Conservation (phyloP, 148 eudicot species). For the Persicaria tinctoria region DNA sequence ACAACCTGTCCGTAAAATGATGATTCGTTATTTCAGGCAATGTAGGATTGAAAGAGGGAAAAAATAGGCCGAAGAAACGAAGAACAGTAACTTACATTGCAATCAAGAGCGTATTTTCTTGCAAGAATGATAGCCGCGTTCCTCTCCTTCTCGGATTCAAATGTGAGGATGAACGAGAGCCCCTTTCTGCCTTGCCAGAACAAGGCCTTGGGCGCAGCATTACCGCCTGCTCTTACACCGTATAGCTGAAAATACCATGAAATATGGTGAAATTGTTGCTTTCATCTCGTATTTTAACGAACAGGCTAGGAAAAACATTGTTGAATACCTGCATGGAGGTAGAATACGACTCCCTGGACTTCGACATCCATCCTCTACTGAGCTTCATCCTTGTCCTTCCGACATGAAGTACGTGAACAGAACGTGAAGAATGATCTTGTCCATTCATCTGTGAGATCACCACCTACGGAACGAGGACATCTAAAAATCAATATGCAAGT, state of each 20-base stretch:
- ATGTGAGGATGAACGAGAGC: conserved; percentile 65
- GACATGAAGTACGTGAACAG: conserved; percentile 67
- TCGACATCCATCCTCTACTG: conserved; percentile 90
- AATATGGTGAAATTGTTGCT: not conserved
- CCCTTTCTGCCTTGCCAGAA: conserved; percentile 95
- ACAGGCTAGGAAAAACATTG: not conserved
- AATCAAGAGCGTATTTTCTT: conserved; percentile 71
- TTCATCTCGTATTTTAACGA: too few species aligned
- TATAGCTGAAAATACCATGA: conserved; percentile 28
- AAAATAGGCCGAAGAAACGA: not conserved
- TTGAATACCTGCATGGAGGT: conserved; percentile 71
- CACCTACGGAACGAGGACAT: conserved; percentile 32
- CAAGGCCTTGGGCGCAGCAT: conserved; percentile 83
- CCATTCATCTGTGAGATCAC: conserved; percentile 94
- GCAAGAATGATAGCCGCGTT: conserved; percentile 75
- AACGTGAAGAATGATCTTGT: conserved; percentile 82
- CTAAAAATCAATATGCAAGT: not conserved
- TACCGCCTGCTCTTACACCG: conserved; percentile 92
- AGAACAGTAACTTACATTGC: conserved; percentile 46
- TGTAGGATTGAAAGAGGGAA: not conserved
- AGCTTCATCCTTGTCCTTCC: conserved; percentile 87
- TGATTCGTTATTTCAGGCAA: not conserved
- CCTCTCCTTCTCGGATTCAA: conserved; percentile 76
- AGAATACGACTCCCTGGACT: conserved; percentile 81
- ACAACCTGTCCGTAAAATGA: not conserved